phyloP scores from a whole-genome alignment of 2,329 filamentous ascomycete species.

The Alternaria ethzedia region DNA sequence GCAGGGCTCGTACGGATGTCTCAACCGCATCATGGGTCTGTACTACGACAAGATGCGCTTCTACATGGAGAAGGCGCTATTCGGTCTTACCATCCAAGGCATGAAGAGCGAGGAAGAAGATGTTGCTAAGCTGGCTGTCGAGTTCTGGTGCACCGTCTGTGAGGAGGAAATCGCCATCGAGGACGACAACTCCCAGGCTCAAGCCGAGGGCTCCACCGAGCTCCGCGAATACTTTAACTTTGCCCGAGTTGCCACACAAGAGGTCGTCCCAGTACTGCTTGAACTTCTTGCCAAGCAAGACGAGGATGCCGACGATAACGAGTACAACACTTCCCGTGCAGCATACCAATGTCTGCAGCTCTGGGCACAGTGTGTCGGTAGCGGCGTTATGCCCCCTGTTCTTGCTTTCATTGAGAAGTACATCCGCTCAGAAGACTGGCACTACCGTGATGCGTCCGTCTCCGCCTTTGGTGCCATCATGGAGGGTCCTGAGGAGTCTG shows the following conservation, averaged over 20 bases:
- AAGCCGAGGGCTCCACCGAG: conserved; percentile 77
- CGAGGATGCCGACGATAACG: conserved; percentile 93
- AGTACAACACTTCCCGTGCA: conserved; percentile 95
- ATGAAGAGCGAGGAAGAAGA: conserved; percentile 99
- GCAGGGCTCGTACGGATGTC: conserved; percentile 92
- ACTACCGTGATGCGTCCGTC: conserved; percentile 90
- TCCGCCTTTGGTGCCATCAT: conserved; percentile 98
- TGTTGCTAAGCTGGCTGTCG: conserved; percentile 95
- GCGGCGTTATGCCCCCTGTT: conserved; percentile 83
- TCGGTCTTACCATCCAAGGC: conserved; percentile 94
- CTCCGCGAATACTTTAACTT: conserved; percentile 96
- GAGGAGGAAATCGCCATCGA: conserved; percentile 98
- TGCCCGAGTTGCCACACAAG: conserved; percentile 86
- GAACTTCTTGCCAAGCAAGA: conserved; percentile 94
- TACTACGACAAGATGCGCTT: conserved; percentile 99
- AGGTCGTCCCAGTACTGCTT: conserved; percentile 92
- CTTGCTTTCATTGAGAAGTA: conserved; percentile 91
- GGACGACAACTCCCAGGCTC: conserved; percentile 85
- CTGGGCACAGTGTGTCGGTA: conserved; percentile 89
- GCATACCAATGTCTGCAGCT: conserved; percentile 96
- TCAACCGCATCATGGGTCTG: conserved; percentile 97
- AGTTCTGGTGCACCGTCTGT: conserved; percentile 99
- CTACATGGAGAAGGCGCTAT: conserved; percentile 99
- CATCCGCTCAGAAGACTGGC: conserved; percentile 91
- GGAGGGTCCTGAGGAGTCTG: conserved; percentile 94